A percentile compares a stretch with the other conserved stretches of the same genome.
Conservation (phyloP, 202 grass and related monocot genomes). For the Hordeum pubiflorum region DNA sequence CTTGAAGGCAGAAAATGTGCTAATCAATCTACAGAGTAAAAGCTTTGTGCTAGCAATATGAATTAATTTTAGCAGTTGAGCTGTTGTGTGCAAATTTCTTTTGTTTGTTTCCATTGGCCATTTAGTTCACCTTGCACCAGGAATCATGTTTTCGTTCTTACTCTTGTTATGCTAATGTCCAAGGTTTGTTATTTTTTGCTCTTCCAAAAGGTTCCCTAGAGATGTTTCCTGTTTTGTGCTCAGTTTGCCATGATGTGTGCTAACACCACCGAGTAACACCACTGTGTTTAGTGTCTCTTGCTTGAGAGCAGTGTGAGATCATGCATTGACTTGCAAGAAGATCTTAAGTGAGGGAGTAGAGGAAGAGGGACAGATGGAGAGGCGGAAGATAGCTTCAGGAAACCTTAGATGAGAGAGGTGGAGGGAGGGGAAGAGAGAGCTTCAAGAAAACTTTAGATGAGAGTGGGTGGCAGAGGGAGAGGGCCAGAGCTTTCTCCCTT, state of each 20-base stretch:
- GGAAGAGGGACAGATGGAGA: background rate
- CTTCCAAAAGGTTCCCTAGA: background rate
- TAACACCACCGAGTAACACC: background rate
- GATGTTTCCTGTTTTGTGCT: background rate
- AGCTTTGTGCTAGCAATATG: background rate
- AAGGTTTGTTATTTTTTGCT: background rate
- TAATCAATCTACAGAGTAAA: conserved; percentile 1
- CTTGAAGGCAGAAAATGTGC: background rate
- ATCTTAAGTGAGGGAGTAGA: background rate
- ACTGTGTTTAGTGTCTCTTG: background rate
- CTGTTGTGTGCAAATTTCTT: background rate
- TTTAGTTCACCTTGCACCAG: conserved; percentile 13
- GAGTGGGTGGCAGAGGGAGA: background rate
- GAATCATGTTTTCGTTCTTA: background rate
- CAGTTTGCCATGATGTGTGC: background rate
- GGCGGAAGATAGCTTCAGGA: background rate
- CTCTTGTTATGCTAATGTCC: background rate
- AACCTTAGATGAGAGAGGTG: background rate
- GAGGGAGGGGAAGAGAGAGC: background rate
- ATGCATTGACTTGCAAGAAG: background rate
- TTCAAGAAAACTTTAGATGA: too few species aligned
- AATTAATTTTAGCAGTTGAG: conserved; percentile 12
- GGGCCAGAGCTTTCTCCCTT: background rate
- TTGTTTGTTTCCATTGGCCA: background rate
- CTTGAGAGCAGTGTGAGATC: background rate